A percentile compares a stretch with the other conserved stretches of the same genome.
Evolutionary conservation across 192 early-diverging fungal genomes (phyloP).

Genomic region (Coemansia sp.): DNA sequence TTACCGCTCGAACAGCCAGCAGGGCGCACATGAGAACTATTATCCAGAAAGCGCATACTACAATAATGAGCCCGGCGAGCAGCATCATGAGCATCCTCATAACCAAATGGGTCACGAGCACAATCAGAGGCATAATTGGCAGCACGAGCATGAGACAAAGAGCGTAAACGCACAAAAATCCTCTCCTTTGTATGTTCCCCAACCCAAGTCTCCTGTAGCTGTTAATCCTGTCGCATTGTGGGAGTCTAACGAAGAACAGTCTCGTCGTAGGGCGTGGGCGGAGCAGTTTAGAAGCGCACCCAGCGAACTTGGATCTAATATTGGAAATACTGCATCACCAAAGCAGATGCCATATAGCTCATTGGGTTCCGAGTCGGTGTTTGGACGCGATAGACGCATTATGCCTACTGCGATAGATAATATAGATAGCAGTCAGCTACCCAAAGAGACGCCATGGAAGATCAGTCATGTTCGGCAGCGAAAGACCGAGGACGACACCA

Average conservation of each 20-base stretch:
- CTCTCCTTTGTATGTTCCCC: slow-evolving; percentile 48
- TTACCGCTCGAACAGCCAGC: not conserved
- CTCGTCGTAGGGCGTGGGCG: slow-evolving; percentile 46
- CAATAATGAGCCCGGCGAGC: not conserved
- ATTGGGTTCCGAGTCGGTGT: not conserved
- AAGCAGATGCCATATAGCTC: not conserved
- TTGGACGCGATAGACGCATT: slow-evolving; percentile 10
- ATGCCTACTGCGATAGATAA: slow-evolving; percentile 35
- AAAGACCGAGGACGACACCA: slow-evolving; percentile 1
- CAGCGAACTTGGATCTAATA: not conserved
- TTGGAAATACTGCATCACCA: not conserved
- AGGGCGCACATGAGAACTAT: not conserved
- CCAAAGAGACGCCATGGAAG: slow-evolving; percentile 52
- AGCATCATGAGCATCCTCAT: not conserved
- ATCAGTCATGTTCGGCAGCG: slow-evolving; percentile 54
- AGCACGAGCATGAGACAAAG: slow-evolving; percentile 10
- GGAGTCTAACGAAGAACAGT: slow-evolving; percentile 53
- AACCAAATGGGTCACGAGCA: not conserved
- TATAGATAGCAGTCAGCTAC: slow-evolving; percentile 51
- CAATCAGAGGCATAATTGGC: slow-evolving; percentile 3
- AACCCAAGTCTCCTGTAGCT: slow-evolving; percentile 49
- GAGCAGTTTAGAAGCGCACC: slow-evolving; percentile 19
- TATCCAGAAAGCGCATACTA: not conserved
- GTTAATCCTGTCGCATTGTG: slow-evolving; percentile 57
- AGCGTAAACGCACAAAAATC: slow-evolving; percentile 21